Base-by-base conservation (phyloP, 495 filamentous ascomycete genomes). In the Evernia prunastri region DNA sequence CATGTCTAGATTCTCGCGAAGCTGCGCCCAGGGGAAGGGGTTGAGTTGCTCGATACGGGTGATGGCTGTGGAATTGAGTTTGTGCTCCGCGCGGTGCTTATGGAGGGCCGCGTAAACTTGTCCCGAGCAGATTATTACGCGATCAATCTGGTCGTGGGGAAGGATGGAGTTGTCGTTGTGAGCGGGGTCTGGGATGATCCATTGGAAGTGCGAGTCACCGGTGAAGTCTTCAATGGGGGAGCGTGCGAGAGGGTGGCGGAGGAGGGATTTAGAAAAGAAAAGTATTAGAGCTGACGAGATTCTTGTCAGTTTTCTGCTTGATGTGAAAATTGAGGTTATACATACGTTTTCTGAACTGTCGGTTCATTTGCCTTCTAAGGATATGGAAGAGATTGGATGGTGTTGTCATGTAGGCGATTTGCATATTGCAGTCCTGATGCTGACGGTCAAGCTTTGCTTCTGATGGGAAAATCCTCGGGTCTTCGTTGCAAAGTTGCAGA, bases 381-480 rank as follows among this genome's bases (percentile, higher is more conserved):
- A 96, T 86, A 80, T 98, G 94, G 87, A 98, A 98, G 72, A 93
- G 72, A 78, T 98, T 98, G 63, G 94, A 79, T 42, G 94, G 94
- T 27, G 83, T 86, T 31, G 92, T 98, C 87, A 93, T 90, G 83
- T 89, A 95, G 63, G 85, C 90, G 74, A 98, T 87, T 81, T 98
- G 94, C 91, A 98, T 96, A 79, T 98, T 98, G 82, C 89, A 95
- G 78, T 98, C 94, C 79, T 98, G 94, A 80, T 98, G 94, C 76
- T 98, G 94, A 70, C 94, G 91, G 37, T 96, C 87, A 57, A 97
- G 85, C 81, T 94, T 96, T 66, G 95, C 89, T 29, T 80, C 77
- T 4, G 84, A 78, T 56, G 94, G 94, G 85, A 91, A 97, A 65
- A 95, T 80, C 61, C 95, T 89, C 39, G 94, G 91, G 75, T 98